Conservation (phyloP, 2,329 filamentous ascomycete genomes). For the Penicillium sclerotiorum region DNA sequence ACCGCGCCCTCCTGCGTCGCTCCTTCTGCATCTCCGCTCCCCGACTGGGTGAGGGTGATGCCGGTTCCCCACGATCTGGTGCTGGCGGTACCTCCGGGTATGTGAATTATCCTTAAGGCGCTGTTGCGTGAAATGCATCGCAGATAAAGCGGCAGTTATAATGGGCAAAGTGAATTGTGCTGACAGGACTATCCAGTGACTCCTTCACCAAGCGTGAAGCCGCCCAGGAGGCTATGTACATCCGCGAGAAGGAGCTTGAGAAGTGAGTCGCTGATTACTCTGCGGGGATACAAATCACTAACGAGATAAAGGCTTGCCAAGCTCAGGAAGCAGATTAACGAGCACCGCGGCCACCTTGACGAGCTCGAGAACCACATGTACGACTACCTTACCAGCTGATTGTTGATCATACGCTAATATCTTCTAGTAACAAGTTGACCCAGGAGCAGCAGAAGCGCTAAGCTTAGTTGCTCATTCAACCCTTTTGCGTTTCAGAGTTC, state of each 20-base stretch:
- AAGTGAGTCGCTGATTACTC: conserved; percentile 57
- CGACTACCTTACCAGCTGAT: background rate
- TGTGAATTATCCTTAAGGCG: conserved; percentile 17
- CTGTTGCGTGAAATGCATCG: too few species aligned
- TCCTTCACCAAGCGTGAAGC: conserved; percentile 90
- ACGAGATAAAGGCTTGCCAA: conserved; percentile 60
- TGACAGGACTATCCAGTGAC: conserved; percentile 61
- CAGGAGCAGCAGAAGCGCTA: conserved; percentile 57
- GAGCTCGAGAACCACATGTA: conserved; percentile 87
- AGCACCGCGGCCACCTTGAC: conserved; percentile 81
- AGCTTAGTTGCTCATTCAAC: background rate
- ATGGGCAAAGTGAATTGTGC: conserved; percentile 7
- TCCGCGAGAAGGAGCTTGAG: conserved; percentile 84
- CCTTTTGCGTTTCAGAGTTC: background rate
- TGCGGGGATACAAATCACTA: background rate
- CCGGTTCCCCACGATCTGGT: conserved; percentile 53
- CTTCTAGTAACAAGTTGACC: conserved; percentile 72
- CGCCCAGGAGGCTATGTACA: conserved; percentile 81
- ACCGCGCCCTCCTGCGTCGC: conserved; percentile 52
- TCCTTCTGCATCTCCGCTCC: conserved; percentile 66
- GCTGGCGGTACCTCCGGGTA: conserved; percentile 37
- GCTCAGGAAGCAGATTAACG: conserved; percentile 68
- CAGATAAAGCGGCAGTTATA: too few species aligned
- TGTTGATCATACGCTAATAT: conserved; percentile 12
- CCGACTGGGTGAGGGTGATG: conserved; percentile 71